Evolutionary conservation across 2,329 filamentous ascomycete species (phyloP).

Genomic region (Exophiala sp.): DNA sequence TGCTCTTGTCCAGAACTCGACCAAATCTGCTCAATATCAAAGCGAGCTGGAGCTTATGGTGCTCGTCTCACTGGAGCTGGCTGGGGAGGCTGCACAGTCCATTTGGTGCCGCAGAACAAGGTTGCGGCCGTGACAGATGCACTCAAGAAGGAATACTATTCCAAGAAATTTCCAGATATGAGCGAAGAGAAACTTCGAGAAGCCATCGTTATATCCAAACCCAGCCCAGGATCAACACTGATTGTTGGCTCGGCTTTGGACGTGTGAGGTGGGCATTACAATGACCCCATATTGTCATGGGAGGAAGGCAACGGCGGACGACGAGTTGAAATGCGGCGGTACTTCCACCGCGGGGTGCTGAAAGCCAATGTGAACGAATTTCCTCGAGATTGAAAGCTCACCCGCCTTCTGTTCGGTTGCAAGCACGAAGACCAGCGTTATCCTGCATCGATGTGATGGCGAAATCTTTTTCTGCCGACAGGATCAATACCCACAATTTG

Average conservation of each 20-base stretch:
- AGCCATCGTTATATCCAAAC: constrained; percentile 84
- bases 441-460: too few species aligned
- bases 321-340: too few species aligned
- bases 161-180: constrained; percentile 63
- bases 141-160: constrained; percentile 71
- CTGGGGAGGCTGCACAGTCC: constrained; percentile 94
- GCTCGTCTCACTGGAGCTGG: constrained; percentile 65
- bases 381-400: too few species aligned
- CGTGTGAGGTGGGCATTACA: constrained; percentile 6
- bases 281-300: too few species aligned
- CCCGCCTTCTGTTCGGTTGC: too few species aligned
- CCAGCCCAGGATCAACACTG: constrained; percentile 57
- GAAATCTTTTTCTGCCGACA: too few species aligned
- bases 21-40: constrained; percentile 73
- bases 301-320: too few species aligned
- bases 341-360: too few species aligned
- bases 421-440: too few species aligned
- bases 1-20: constrained; percentile 94
- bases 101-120: constrained; percentile 78
- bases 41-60: constrained; percentile 72
- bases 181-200: constrained; percentile 66
- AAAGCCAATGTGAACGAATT: too few species aligned
- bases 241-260: constrained; percentile 26
- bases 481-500: too few species aligned
- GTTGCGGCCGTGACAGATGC: constrained; percentile 71